Base-by-base conservation (phyloP, 192 early-diverging fungal species). In the Entomortierella lignicola region DNA sequence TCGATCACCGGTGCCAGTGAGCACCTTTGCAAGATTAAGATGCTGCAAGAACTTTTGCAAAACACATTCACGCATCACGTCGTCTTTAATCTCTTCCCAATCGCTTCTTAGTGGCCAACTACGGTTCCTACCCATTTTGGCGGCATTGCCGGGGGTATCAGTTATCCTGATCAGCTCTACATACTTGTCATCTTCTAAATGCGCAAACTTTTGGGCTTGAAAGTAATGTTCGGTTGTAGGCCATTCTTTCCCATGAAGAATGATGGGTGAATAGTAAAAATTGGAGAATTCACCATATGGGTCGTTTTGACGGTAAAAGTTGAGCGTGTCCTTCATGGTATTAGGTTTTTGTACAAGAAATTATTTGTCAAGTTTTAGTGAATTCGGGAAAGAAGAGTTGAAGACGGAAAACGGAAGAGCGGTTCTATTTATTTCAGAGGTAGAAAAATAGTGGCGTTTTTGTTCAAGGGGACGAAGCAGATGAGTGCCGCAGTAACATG, bases 181-280 rank as follows among this genome's bases (percentile, higher is more conserved):
- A 56, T 77, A 73, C 41, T 81, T 15, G 8, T 58, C 18, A 39
- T 58, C 63, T 1, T 56, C 37, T 5, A 60, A 11, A 18, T 64
- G 64, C 0, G 69, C 69, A 74, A 82, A 83, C 71, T 73, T 74
- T 66, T 67, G 66, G 25, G 71, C 82, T 59, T 84, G 82, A 47
- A 81, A 85, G 50, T 85, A 85, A 50, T 85, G 81, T 41, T 85
- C 84, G 3, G 84, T 83, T 4, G 81, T 81, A 4, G 75, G 81
- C 77, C 81, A 85, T 34, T 41, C 25, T 21, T 31, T 30, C 1
- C 63, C 62, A 18, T 70, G 53, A 20, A 83, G 51, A 15, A 11
- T 21, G 26, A 85, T 69, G 10, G 64, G 63, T 1, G 77, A 44
- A 48, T 48, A 34, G 50, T 69, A 85, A 69, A 85, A 85, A 66